Evolutionary conservation across 1,139 yeast species (phyloP), one percentile per base, ranked within the genome.

Genomic region (Magnusiomyces tetraspermus): DNA sequence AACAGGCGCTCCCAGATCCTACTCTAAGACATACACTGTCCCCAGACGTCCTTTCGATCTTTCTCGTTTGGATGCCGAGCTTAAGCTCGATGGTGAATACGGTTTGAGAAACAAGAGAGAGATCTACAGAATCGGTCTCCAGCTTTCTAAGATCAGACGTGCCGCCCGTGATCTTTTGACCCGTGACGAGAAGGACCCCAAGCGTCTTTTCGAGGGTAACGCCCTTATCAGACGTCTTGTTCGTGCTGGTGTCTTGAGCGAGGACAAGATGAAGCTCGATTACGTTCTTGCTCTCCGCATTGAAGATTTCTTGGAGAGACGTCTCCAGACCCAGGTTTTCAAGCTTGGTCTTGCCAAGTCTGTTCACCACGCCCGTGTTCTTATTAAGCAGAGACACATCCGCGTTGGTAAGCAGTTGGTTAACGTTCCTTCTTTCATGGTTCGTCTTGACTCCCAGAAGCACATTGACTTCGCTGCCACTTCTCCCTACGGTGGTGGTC

Each of bases 401-500:
- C 96, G 97, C 71, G 99, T 92, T 75, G 99, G 99, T 79, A 92
- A 92, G 86, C 99, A 92, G 82, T 82, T 89, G 68, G 99, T 92
- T 76, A 86, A 84, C 80, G 86, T 92, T 67, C 97, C 99, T 77
- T 90, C 97, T 64, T 92, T 92, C 92, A 86, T 90, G 83, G 99
- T 92, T 64, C 94, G 99, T 83, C 85, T 92, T 76, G 99, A 92
- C 80, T 90, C 98, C 67, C 98, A 92, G 80, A 92, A 92, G 87
- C 98, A 94, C 89, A 89, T 92, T 78, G 98, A 92, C 83, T 92
- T 92, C 70, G 95, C 98, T 70, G 85, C 90, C 75, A 88, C 87
- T 76, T 92, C 98, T 66, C 98, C 99, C 77, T 92, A 87, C 88
- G 98, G 98, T 76, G 98, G 98, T 80, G 98, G 97, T 69, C 92